Evolutionary conservation across 2,329 filamentous ascomycete species (phyloP).

Genomic region (Sporothrix brasiliensis): DNA sequence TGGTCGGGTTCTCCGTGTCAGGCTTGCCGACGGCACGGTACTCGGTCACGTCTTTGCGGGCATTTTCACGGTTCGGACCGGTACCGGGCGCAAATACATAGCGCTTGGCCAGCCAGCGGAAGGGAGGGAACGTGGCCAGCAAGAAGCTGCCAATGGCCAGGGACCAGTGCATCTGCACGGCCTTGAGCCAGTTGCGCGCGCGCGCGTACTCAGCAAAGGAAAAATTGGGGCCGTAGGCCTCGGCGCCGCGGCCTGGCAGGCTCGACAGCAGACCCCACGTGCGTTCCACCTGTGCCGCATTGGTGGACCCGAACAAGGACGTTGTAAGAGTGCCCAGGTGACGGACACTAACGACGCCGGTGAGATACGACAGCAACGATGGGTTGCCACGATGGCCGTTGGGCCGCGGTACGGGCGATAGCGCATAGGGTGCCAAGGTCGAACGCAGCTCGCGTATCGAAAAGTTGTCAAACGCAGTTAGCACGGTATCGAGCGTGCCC

Average conservation of each 20-base stretch:
- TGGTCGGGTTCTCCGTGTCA: conserved; percentile 47
- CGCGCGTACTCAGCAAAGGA: conserved; percentile 59
- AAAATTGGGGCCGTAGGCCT: conserved; percentile 65
- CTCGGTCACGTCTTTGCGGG: conserved; percentile 62
- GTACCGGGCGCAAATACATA: conserved; percentile 58
- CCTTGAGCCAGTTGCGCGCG: conserved; percentile 54
- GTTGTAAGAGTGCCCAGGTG: conserved; percentile 60
- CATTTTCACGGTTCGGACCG: conserved; percentile 56
- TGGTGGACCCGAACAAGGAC: conserved; percentile 53
- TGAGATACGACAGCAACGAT: conserved; percentile 51
- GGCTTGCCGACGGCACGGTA: conserved; percentile 67
- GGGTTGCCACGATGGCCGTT: conserved; percentile 40
- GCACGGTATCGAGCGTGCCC: conserved; percentile 68
- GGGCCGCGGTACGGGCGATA: conserved; percentile 59
- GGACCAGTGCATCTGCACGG: conserved; percentile 54
- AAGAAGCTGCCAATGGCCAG: conserved; percentile 51
- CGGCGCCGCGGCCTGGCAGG: conserved; percentile 48
- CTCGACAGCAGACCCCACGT: conserved; percentile 64
- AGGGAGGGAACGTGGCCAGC: conserved; percentile 49
- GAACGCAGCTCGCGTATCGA: conserved; percentile 51
- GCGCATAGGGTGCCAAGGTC: conserved; percentile 55
- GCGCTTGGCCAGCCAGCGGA: conserved; percentile 51
- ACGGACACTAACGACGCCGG: conserved; percentile 54
- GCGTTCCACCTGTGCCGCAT: conserved; percentile 60
- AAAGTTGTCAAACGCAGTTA: conserved; percentile 61